Evolutionary conservation across 805 yeast species (phyloP).

Genomic region (Zygosaccharomyces bailii): DNA sequence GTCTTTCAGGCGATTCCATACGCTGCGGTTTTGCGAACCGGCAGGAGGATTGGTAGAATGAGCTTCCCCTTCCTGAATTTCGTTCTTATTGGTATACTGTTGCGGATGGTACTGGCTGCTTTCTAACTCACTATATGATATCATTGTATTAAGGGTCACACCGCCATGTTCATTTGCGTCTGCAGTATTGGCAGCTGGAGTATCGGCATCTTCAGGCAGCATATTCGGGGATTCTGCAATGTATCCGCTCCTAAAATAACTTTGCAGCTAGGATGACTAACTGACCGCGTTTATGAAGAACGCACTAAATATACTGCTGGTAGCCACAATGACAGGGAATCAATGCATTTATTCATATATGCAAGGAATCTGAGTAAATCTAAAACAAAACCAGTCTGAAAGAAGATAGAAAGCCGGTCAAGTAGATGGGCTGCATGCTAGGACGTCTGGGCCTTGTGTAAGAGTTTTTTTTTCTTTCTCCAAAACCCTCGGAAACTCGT

Average conservation of each 20-base stretch:
- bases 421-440: too few relatives aligned
- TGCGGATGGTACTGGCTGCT: background rate
- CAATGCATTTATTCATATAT: background rate
- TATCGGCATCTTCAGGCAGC: background rate
- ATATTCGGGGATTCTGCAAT: background rate
- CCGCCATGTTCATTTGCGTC: background rate
- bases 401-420: too few relatives aligned
- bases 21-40: background rate
- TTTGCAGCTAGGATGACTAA: background rate
- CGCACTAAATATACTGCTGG: background rate
- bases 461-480: too few relatives aligned
- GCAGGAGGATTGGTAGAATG: constrained; percentile 2
- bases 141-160: background rate
- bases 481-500: background rate
- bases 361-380: too few relatives aligned
- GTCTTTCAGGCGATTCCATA: constrained; percentile 13
- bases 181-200: background rate
- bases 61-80: background rate
- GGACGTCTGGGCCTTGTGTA: too few relatives aligned
- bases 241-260: background rate
- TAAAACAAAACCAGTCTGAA: too few relatives aligned
- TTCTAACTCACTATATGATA: background rate
- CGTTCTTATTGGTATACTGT: background rate
- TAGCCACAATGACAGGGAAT: background rate
- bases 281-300: background rate